phyloP scores from a whole-genome alignment of 345 rosid species.

The Gossypium stocksii region DNA sequence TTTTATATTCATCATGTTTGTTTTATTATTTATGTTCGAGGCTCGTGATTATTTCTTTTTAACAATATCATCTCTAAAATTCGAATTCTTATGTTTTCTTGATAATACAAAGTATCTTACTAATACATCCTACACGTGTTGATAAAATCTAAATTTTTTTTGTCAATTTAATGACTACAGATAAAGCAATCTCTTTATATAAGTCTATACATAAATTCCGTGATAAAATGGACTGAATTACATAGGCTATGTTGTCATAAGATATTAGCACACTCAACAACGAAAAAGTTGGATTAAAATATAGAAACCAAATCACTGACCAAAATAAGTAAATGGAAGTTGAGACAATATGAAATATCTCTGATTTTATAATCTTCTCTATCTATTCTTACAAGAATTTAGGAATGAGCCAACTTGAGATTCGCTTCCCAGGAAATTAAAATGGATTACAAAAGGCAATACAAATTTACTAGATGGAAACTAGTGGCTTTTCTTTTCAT shows the following conservation, averaged over 20 bases:
- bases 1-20: too few relatives aligned
- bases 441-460: neutral
- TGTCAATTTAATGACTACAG: too few relatives aligned
- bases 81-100: too few relatives aligned
- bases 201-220: too few relatives aligned
- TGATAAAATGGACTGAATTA: too few relatives aligned
- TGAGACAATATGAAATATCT: neutral
- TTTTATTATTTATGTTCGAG: too few relatives aligned
- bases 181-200: too few relatives aligned
- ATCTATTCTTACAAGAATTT: slow-evolving; percentile 26
- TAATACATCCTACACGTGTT: too few relatives aligned
- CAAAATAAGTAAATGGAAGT: neutral
- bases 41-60: too few relatives aligned
- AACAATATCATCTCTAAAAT: too few relatives aligned
- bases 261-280: neutral
- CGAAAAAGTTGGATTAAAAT: neutral
- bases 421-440: slow-evolving; percentile 24
- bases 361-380: slow-evolving; percentile 12
- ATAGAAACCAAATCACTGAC: neutral
- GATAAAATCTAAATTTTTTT: too few relatives aligned
- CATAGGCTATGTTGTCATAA: neutral
- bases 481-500: slow-evolving; percentile 38
- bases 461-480: slow-evolving; percentile 28
- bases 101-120: too few relatives aligned
- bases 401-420: slow-evolving; percentile 17